Percentiles rank a stretch among this genome's conserved stretches.
These are phyloP conservation scores for Ascochyta koolunga DNA, from an alignment of 2,329 filamentous ascomycete genomes.

Conservation along the genomic window DNA sequence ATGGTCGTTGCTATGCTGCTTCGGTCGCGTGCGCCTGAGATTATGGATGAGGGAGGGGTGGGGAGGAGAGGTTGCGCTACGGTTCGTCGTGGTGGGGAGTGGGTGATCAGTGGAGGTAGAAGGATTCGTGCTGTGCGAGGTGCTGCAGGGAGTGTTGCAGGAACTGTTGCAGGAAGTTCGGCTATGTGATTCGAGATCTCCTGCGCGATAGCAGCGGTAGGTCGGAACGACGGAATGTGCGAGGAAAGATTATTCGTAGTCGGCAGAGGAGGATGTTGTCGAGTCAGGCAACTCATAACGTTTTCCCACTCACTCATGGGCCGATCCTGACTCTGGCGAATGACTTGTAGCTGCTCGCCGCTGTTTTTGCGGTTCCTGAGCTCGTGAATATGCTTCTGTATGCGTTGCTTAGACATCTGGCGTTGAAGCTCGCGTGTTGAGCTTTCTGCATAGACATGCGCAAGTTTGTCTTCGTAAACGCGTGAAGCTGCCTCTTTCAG, in stretches of 20 bases:
- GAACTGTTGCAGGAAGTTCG: slow-evolving; percentile 25
- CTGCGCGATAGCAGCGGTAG: slow-evolving; percentile 26
- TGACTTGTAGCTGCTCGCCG: slow-evolving; percentile 40
- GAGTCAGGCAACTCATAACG: slow-evolving; percentile 39
- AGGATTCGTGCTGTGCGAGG: slow-evolving; percentile 8
- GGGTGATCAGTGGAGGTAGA: slow-evolving; percentile 16
- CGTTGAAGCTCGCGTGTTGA: slow-evolving; percentile 46
- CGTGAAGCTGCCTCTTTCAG: slow-evolving; percentile 66
- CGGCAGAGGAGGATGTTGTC: slow-evolving; percentile 25
- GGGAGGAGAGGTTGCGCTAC: slow-evolving; percentile 41
- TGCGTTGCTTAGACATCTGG: slow-evolving; percentile 51
- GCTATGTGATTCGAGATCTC: slow-evolving; percentile 25
- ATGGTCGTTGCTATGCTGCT: slow-evolving; percentile 37
- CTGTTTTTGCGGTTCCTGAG: slow-evolving; percentile 48
- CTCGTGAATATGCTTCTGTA: slow-evolving; percentile 52
- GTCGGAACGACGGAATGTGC: slow-evolving; percentile 36
- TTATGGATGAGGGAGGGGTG: slow-evolving; percentile 37
- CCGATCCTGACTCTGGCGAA: slow-evolving; percentile 51
- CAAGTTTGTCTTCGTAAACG: slow-evolving; percentile 62
- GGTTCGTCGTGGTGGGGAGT: slow-evolving; percentile 28
- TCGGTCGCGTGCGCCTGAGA: slow-evolving; percentile 30
- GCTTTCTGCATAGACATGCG: slow-evolving; percentile 41
- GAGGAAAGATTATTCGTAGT: slow-evolving; percentile 36
- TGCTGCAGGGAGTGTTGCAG: slow-evolving; percentile 9
- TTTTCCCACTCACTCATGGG: slow-evolving; percentile 49